Base-by-base conservation (phyloP, 1,139 yeast species). In the Candida gigantensis region DNA sequence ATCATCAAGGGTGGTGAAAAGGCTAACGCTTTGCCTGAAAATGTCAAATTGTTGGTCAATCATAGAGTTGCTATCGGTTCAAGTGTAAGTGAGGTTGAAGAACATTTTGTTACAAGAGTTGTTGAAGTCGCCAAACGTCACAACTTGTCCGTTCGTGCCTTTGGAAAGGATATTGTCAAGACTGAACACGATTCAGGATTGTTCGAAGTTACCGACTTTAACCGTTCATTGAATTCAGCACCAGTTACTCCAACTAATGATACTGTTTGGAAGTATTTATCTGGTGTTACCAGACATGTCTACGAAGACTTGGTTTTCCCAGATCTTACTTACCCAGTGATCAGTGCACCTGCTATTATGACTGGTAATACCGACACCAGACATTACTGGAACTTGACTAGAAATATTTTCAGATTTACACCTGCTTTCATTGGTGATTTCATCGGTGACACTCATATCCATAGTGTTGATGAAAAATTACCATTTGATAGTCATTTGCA, bases 331-430 rank as follows among this genome's bases (percentile, higher is more conserved):
- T 55, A 66, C 28, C 68, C 77, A 17, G 61, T 81, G 21, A 66
- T 84, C 35, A 65, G 79, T 15, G 65, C 89, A 2, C 94, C 95
- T 8, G 66, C 77, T 13, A 54, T 85, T 35, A 76, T 84, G 78
- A 72, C 86, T 5, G 96, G 86, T 21, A 88, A 87, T 59, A 88
- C 96, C 2, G 96, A 88, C 56, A 87, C 96, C 6, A 75, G 77
- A 53, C 75, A 78, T 55, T 87, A 84, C 62, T 85, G 94, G 90
- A 60, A 68, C 35, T 68, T 88, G 53, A 76, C 89, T n/a, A 67
- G 69, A 37, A 77, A 84, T 55, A 85, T 89, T 42, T 86, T 72
- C 68, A 74, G 96, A 50, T 82, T 73, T 57, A 55, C 72, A 13
- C 85, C 83, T 15, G 46, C 49, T 35, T 49, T 49, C 21, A 47